Evolutionary conservation across 1,284 basidiomycete species (phyloP).

Genomic region (Stygiomarasmius scandens): DNA sequence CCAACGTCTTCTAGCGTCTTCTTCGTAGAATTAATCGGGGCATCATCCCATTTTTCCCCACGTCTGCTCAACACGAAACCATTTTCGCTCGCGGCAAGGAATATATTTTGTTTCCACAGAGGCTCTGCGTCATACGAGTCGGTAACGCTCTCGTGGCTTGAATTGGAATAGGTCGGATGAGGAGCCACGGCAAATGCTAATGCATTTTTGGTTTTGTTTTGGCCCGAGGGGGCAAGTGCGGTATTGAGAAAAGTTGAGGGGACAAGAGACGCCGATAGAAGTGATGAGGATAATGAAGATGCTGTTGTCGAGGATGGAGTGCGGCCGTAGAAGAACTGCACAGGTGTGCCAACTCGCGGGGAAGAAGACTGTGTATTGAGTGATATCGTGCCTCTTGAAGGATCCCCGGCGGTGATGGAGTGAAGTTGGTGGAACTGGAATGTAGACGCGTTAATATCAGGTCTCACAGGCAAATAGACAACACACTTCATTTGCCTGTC

Average conservation of each 20-base stretch:
- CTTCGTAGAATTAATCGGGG: too few relatives aligned
- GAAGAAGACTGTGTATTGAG: slow-evolving; percentile 64
- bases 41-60: slow-evolving; percentile 9
- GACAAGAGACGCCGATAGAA: slow-evolving; percentile 17
- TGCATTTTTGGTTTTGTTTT: neutral
- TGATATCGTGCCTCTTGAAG: slow-evolving; percentile 74
- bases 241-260: neutral
- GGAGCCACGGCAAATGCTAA: neutral
- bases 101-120: slow-evolving; percentile 31
- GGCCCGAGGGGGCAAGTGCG: neutral
- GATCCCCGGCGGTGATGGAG: slow-evolving; percentile 78
- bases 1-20: neutral
- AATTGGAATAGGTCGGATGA: neutral
- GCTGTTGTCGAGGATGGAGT: too few relatives aligned
- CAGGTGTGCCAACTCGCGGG: slow-evolving; percentile 54
- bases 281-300: slow-evolving; percentile 25
- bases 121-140: neutral
- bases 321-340: slow-evolving; percentile 42
- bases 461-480: neutral
- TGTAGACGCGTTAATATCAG: neutral
- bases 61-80: slow-evolving; percentile 38
- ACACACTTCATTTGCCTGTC: slow-evolving; percentile 27
- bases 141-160: too few relatives aligned
- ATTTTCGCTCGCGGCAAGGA: slow-evolving; percentile 62
- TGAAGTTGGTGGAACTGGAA: slow-evolving; percentile 49